Evolutionary conservation across 805 yeast species (phyloP).

Genomic region (Barnettozyma sp.): DNA sequence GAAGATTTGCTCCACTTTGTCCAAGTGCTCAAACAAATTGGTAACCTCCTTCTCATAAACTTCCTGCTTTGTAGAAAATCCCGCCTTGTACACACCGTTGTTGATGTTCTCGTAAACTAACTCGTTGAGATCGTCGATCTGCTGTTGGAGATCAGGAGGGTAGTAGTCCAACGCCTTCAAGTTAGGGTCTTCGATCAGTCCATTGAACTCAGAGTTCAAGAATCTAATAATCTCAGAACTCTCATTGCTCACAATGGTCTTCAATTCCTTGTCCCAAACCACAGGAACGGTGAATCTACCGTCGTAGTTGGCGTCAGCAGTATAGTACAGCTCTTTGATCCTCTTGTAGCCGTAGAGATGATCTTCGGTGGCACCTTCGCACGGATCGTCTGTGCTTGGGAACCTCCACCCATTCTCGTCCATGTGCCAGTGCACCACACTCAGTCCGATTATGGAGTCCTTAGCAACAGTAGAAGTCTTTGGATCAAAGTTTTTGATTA

Average conservation of each 20-base stretch:
- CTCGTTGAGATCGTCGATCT: conserved; percentile 71
- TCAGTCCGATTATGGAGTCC: conserved; percentile 48
- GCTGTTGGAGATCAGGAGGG: conserved; percentile 44
- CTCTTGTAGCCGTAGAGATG: conserved; percentile 52
- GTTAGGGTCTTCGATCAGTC: conserved; percentile 39
- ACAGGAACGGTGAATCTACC: conserved; percentile 93
- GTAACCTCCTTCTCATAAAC: conserved; percentile 66
- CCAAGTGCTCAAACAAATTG: conserved; percentile 59
- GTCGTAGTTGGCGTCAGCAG: conserved; percentile 64
- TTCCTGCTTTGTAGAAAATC: conserved; percentile 80
- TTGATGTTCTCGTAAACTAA: conserved; percentile 84
- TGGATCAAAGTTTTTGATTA: conserved; percentile 37
- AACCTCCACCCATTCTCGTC: conserved; percentile 89
- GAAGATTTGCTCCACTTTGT: conserved; percentile 60
- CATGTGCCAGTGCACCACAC: conserved; percentile 90
- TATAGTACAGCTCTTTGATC: conserved; percentile 64
- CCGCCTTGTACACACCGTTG: conserved; percentile 90
- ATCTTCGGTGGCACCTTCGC: conserved; percentile 45
- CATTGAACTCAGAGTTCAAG: conserved; percentile 67
- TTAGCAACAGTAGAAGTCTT: conserved; percentile 23
- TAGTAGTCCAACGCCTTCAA: conserved; percentile 51
- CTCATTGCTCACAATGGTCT: conserved; percentile 87
- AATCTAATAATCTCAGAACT: conserved; percentile 85
- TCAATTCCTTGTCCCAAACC: conserved; percentile 78
- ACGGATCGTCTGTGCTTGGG: conserved; percentile 37